Percentiles rank a stretch among this genome's conserved stretches.
Conservation (phyloP, 345 rosid genomes). For the Erucastrum elatum region DNA sequence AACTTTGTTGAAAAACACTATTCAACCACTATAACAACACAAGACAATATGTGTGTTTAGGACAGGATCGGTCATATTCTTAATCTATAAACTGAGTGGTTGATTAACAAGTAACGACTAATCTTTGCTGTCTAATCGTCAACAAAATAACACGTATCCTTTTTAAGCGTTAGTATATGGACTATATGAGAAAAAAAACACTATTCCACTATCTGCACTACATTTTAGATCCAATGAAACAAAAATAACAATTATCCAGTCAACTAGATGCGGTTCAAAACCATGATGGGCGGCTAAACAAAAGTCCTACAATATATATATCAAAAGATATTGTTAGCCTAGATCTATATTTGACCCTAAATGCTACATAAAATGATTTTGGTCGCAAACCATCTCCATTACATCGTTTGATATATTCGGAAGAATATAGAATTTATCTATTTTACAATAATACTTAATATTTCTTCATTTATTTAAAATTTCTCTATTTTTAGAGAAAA, state of each 20-base stretch:
- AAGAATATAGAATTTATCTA: too few relatives aligned
- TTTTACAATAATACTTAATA: not conserved
- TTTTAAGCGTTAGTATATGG: not conserved
- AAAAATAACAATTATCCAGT: not conserved
- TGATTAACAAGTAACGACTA: constrained; percentile 17
- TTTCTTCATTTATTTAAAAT: not conserved
- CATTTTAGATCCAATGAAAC: not conserved
- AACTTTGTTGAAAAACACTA: not conserved
- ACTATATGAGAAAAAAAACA: not conserved
- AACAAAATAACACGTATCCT: constrained; percentile 4
- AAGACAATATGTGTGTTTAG: not conserved
- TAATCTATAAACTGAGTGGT: not conserved
- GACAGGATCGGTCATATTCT: not conserved
- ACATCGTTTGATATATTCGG: too few relatives aligned
- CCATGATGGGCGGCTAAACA: not conserved
- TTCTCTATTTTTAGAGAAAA: not conserved
- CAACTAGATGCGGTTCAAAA: not conserved
- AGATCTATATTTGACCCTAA: not conserved
- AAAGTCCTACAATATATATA: not conserved
- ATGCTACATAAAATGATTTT: not conserved
- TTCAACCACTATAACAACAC: not conserved
- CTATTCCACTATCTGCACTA: not conserved
- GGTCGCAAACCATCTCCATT: not conserved
- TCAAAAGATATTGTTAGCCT: not conserved
- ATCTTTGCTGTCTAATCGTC: constrained; percentile 10